Percentiles rank a stretch among this genome's conserved stretches.
phyloP scores from a whole-genome alignment of 1,284 basidiomycete species.

The Tremellales sp. region DNA sequence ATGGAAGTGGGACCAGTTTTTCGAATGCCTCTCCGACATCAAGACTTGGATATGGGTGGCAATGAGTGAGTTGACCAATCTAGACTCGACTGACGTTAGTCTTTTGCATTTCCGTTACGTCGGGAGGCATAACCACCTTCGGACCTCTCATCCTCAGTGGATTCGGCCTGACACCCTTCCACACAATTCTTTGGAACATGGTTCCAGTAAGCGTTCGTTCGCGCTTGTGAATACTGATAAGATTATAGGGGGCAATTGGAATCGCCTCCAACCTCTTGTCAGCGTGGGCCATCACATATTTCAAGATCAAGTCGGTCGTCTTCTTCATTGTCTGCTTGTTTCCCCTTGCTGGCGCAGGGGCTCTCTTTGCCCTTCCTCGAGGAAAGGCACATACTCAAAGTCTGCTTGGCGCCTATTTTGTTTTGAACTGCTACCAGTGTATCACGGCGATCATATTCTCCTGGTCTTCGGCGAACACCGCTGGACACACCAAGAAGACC shows the following conservation, averaged over 20 bases:
- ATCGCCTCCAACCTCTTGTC: constrained; percentile 49
- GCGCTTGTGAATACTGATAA: not conserved
- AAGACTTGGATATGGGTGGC: constrained; percentile 34
- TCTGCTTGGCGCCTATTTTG: constrained; percentile 31
- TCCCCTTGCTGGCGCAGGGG: constrained; percentile 36
- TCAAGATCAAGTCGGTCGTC: constrained; percentile 52
- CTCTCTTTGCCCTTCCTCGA: constrained; percentile 27
- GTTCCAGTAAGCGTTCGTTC: not conserved
- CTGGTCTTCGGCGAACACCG: constrained; percentile 32
- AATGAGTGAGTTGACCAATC: constrained; percentile 1
- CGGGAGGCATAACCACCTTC: constrained; percentile 42
- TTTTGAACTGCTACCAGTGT: constrained; percentile 29
- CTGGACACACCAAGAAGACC: constrained; percentile 35
- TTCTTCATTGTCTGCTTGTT: constrained; percentile 47
- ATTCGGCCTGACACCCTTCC: constrained; percentile 43
- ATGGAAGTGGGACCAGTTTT: constrained; percentile 40
- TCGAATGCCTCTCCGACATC: constrained; percentile 39
- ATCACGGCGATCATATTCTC: constrained; percentile 32
- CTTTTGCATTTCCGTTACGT: constrained; percentile 28
- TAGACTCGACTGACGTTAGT: not conserved
- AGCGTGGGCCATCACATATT: constrained; percentile 48
- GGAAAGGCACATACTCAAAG: constrained; percentile 14
- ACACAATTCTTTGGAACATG: constrained; percentile 44
- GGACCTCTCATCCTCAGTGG: constrained; percentile 24
- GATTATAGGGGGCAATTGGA: constrained; percentile 43